Evolutionary conservation across 1,284 basidiomycete genomes (phyloP), one percentile per base, ranked within the genome.

Genomic region (Leccinum huronense): DNA sequence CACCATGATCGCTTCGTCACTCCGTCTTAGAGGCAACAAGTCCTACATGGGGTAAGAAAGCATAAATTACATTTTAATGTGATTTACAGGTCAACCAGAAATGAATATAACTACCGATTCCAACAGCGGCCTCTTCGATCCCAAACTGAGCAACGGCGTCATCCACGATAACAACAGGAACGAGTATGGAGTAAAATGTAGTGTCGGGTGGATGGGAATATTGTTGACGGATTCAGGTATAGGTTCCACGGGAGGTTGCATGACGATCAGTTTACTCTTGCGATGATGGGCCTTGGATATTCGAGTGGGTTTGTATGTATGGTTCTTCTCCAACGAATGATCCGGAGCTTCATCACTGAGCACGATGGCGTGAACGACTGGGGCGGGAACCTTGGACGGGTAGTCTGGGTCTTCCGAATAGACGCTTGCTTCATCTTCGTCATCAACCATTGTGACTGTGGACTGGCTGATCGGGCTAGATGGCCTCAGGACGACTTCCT

Each of bases 31-130:
- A 59, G 71, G 71, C 36, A 75, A 64, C 34, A 73, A 51, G 54
- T 73, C 71, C 71, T 75, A 60, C 65, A 62, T 7, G 63, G 38
- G 30, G 13, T 55, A 48, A 33, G 54, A 62, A 60, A 62, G 58
- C 30, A 66, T 48, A 40, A 58, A 65, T 63, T 64, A 68, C n/a
- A 70, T 58, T 55, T 66, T 64, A 65, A 70, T 57, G 23, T 62
- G 62, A 63, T 63, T 34, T 72, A 72, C 65, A 71, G 3, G 5
- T 72, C 34, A 70, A 11, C 68, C 68, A 66, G 66, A 72, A 66
- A 58, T 36, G 27, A 66, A 73, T 64, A 74, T 73, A 72, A 72
- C 71, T 72, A 74, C 71, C 71, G 71, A 71, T 72, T 72, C 71
- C 68, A 74, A 61, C 66, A 72, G 65, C n/a, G 71, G 71, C 45